phyloP scores from a whole-genome alignment of 2,329 filamentous ascomycete genomes.

The Aureobasidium lini region DNA sequence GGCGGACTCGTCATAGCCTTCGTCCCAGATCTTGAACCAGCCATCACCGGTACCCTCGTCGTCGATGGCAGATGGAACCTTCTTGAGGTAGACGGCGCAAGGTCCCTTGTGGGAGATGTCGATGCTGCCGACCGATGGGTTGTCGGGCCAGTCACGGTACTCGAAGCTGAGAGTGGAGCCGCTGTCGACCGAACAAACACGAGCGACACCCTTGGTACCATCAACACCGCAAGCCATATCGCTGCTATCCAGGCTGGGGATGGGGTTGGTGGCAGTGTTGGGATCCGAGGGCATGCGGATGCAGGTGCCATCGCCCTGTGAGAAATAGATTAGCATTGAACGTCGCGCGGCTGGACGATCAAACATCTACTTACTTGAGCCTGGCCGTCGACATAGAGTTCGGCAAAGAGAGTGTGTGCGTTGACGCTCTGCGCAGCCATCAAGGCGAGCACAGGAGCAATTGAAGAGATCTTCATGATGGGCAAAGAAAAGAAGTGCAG shows the following conservation, averaged over 20 bases:
- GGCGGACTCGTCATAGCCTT: conserved; percentile 52
- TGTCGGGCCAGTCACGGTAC: conserved; percentile 56
- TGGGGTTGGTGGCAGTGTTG: conserved; percentile 48
- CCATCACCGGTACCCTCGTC: conserved; percentile 51
- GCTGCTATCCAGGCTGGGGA: conserved; percentile 49
- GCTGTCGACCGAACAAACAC: conserved; percentile 40
- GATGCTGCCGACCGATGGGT: conserved; percentile 47
- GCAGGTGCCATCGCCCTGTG: conserved; percentile 61
- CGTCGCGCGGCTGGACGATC: neutral
- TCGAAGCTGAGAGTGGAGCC: conserved; percentile 57
- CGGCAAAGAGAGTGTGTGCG: conserved; percentile 56
- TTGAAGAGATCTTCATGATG: conserved; percentile 15
- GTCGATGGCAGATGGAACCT: conserved; percentile 50
- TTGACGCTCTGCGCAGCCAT: conserved; percentile 15
- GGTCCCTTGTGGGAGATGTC: conserved; percentile 59
- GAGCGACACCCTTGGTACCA: conserved; percentile 37
- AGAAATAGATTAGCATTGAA: neutral
- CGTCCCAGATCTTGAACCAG: conserved; percentile 74
- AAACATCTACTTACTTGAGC: conserved; percentile 31
- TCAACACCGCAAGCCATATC: conserved; percentile 60
- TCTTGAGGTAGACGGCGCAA: conserved; percentile 68
- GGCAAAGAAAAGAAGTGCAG: neutral
- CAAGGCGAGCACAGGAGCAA: conserved; percentile 15
- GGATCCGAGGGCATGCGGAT: conserved; percentile 57
- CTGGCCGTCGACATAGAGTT: conserved; percentile 53